Evolutionary conservation across 345 rosid genomes (phyloP).

Genomic region (Eutrema japonicum): DNA sequence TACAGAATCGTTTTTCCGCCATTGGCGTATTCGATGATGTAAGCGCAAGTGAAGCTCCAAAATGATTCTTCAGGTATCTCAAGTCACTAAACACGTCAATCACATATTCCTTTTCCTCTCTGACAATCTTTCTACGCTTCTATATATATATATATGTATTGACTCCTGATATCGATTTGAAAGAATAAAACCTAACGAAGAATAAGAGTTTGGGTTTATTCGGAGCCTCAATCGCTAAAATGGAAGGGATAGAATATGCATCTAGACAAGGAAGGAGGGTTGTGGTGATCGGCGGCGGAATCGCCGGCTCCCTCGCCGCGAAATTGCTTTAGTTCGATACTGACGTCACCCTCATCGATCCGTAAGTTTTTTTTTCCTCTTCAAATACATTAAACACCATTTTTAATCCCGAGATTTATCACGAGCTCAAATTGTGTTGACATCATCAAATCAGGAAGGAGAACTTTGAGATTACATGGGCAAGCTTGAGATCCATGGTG

Average conservation of each 20-base stretch:
- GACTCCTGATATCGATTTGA: background rate
- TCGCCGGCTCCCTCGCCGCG: slow-evolving; percentile 65
- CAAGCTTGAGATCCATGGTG: slow-evolving; percentile 77
- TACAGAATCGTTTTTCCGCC: slow-evolving; percentile 35
- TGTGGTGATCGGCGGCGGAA: slow-evolving; percentile 72
- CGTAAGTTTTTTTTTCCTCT: slow-evolving; percentile 44
- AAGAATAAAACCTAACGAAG: slow-evolving; percentile 29
- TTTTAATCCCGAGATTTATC: background rate
- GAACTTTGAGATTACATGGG: slow-evolving; percentile 90
- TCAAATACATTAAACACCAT: background rate
- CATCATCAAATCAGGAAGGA: slow-evolving; percentile 67
- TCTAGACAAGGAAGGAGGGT: slow-evolving; percentile 44
- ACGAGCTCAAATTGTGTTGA: background rate
- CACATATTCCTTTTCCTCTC: slow-evolving; percentile 37
- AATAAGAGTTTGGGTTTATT: background rate
- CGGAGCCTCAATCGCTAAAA: background rate
- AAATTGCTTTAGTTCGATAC: slow-evolving; percentile 59
- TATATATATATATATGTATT: slow-evolving; percentile 12
- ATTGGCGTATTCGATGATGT: slow-evolving; percentile 36
- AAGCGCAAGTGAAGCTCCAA: slow-evolving; percentile 25
- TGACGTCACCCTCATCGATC: slow-evolving; percentile 67
- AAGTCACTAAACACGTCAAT: slow-evolving; percentile 43
- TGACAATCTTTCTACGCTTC: slow-evolving; percentile 3
- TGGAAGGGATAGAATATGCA: slow-evolving; percentile 19
- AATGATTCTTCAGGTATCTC: slow-evolving; percentile 23